phyloP scores from a whole-genome alignment of 176 grass and related monocot species.

The Melocanna baccifera region DNA sequence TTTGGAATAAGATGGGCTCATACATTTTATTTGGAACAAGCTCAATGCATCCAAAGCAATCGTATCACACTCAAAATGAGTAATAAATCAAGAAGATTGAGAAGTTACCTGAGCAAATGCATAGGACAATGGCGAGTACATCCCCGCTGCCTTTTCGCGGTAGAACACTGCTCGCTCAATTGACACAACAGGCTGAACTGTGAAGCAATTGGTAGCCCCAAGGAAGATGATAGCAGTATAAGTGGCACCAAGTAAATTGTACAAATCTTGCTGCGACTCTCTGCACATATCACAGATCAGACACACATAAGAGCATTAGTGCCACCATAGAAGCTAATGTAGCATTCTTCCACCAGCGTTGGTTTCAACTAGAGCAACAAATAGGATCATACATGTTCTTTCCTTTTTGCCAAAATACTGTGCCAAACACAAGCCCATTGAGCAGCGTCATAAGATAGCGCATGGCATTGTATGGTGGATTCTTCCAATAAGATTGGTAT shows the following conservation, averaged over 20 bases:
- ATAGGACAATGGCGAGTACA: constrained; percentile 90
- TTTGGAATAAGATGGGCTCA: background rate
- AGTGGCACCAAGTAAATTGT: constrained; percentile 70
- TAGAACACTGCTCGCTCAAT: constrained; percentile 86
- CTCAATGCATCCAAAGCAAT: background rate
- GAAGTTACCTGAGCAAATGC: constrained; percentile 82
- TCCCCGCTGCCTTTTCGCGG: constrained; percentile 85
- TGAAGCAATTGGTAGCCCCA: constrained; percentile 58
- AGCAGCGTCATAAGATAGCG: constrained; percentile 71
- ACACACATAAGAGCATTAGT: constrained; percentile 27
- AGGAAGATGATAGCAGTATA: constrained; percentile 83
- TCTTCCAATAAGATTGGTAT: constrained; percentile 86
- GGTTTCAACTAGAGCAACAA: constrained; percentile 18
- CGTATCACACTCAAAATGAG: background rate
- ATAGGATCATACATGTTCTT: constrained; percentile 53
- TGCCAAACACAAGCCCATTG: constrained; percentile 77
- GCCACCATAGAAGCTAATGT: background rate
- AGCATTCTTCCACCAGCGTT: constrained; percentile 1
- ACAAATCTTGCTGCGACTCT: constrained; percentile 61
- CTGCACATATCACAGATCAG: constrained; percentile 33
- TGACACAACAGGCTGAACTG: constrained; percentile 67
- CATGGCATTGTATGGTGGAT: constrained; percentile 78
- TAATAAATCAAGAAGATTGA: background rate
- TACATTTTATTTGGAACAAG: background rate
- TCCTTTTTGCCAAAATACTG: constrained; percentile 80